Evolutionary conservation across 371 early-diverging fungal genomes (phyloP).

Genomic region (Fennellomyces sp.): DNA sequence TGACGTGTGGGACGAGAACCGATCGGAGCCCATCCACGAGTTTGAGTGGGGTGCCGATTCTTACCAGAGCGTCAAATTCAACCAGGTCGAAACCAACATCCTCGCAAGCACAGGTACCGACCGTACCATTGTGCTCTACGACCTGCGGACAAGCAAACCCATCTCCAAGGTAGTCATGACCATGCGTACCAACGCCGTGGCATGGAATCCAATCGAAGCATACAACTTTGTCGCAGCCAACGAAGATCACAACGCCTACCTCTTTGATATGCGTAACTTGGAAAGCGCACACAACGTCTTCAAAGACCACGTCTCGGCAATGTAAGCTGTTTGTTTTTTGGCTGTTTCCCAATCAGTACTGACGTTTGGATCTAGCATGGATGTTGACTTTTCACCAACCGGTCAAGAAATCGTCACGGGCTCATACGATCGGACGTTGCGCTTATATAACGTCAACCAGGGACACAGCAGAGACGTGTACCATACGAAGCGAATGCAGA

Average conservation of each 20-base stretch:
- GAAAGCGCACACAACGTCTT: conserved; percentile 80
- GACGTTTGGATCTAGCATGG: conserved; percentile 81
- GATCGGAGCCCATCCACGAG: conserved; percentile 84
- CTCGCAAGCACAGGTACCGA: conserved; percentile 92
- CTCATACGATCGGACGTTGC: conserved; percentile 94
- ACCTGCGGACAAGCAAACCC: conserved; percentile 84
- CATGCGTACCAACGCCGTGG: conserved; percentile 89
- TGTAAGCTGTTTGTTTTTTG: conserved; percentile 60
- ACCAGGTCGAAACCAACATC: conserved; percentile 91
- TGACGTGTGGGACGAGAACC: conserved; percentile 91
- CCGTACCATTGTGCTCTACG: conserved; percentile 93
- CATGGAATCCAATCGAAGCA: conserved; percentile 99
- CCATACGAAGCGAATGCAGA: conserved; percentile 99
- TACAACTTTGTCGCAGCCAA: conserved; percentile 93
- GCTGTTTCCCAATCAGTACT: too few species aligned
- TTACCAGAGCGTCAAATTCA: conserved; percentile 90
- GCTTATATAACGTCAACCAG: conserved; percentile 83
- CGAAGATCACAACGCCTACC: conserved; percentile 97
- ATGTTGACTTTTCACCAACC: conserved; percentile 97
- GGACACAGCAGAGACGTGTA: conserved; percentile 96
- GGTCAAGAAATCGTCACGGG: conserved; percentile 97
- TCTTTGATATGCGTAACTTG: conserved; percentile 96
- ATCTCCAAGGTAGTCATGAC: conserved; percentile 79
- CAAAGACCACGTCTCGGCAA: conserved; percentile 97
- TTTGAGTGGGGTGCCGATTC: conserved; percentile 96